phyloP scores from a whole-genome alignment of 495 filamentous ascomycete genomes.

The Penicillium chermesinum region DNA sequence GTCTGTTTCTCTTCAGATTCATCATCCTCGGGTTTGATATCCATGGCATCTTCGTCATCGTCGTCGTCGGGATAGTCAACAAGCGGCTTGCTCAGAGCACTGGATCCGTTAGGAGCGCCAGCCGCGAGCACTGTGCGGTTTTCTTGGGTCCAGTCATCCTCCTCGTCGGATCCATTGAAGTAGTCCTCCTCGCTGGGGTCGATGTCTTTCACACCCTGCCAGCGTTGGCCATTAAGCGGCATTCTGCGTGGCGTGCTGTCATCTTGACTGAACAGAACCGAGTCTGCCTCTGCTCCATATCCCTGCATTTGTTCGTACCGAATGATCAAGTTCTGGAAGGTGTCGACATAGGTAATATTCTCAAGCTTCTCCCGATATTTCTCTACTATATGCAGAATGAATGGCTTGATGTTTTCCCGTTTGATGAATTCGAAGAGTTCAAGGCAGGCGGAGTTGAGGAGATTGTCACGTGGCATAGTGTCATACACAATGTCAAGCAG shows the following conservation, averaged over 20 bases:
- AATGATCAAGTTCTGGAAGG: slow-evolving; percentile 68
- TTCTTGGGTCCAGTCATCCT: slow-evolving; percentile 59
- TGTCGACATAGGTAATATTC: slow-evolving; percentile 78
- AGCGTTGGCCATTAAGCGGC: slow-evolving; percentile 61
- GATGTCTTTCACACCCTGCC: slow-evolving; percentile 75
- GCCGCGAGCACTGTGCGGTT: slow-evolving; percentile 21
- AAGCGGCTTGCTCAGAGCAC: slow-evolving; percentile 64
- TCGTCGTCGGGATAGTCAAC: slow-evolving; percentile 93
- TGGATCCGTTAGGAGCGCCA: slow-evolving; percentile 33
- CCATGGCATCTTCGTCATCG: slow-evolving; percentile 56
- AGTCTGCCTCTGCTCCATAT: slow-evolving; percentile 56
- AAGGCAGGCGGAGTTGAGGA: slow-evolving; percentile 91
- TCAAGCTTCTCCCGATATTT: slow-evolving; percentile 80
- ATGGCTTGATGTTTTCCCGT: slow-evolving; percentile 73
- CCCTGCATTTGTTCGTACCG: slow-evolving; percentile 77
- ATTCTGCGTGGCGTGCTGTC: slow-evolving; percentile 48
- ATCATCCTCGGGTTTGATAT: slow-evolving; percentile 35
- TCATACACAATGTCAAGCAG: slow-evolving; percentile 83
- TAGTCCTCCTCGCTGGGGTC: slow-evolving; percentile 90
- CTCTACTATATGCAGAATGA: slow-evolving; percentile 82
- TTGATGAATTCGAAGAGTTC: slow-evolving; percentile 93
- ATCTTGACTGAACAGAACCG: slow-evolving; percentile 47
- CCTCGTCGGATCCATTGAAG: slow-evolving; percentile 86
- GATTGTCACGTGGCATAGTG: slow-evolving; percentile 93
- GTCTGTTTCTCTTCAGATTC: slow-evolving; percentile 16